Base-by-base conservation (phyloP, 768 basidiomycete genomes). In the Rhodotorula graminis region DNA sequence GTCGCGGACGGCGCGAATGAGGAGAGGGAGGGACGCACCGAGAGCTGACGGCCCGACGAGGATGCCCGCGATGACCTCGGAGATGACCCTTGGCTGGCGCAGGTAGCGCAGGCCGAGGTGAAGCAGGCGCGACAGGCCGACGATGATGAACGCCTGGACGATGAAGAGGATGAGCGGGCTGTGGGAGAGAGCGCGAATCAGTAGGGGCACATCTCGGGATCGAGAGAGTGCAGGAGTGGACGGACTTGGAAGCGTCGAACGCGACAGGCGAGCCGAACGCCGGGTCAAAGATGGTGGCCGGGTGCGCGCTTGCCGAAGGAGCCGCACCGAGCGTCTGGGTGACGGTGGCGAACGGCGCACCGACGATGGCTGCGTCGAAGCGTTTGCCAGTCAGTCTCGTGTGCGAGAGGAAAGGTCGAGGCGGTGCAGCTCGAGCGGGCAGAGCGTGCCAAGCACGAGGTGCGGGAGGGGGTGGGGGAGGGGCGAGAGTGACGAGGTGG, bases 21-120 rank as follows among this genome's bases (percentile, higher is more conserved):
- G n/a, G n/a, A n/a, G n/a, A n/a, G n/a, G n/a, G 19, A 14, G 11
- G 27, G 10, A 60, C 73, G 47, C 16, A 71, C 73, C 73, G 27
- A 77, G 65, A 11, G 61, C 85, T 21, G 87, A 88, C 76, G 79
- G 81, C 55, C 93, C 93, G 23, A 97, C 85, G 42, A 97, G 77
- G 72, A 99, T 87, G 27, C 95, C 95, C 0, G 89, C 92, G 67
- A 97, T 86, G 50, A 74, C 59, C 40, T 74, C 72, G 47, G 63
- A n/a, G 69, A 97, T 93, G 71, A 98, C 95, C 40, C 88, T 85
- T 2, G 95, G 95, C 79, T 98, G 95, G 46, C 87, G 87, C 44
- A 97, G 87, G 67, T 85, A 88, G 15, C 83, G 80, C 29, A 96
- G 84, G 63, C 86, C 69, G 23, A 90, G 80, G 5, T 87, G 85